A percentile compares a stretch with the other conserved stretches of the same genome.
phyloP scores from a whole-genome alignment of 1,139 yeast species.

The Starmera stellimalicola region DNA sequence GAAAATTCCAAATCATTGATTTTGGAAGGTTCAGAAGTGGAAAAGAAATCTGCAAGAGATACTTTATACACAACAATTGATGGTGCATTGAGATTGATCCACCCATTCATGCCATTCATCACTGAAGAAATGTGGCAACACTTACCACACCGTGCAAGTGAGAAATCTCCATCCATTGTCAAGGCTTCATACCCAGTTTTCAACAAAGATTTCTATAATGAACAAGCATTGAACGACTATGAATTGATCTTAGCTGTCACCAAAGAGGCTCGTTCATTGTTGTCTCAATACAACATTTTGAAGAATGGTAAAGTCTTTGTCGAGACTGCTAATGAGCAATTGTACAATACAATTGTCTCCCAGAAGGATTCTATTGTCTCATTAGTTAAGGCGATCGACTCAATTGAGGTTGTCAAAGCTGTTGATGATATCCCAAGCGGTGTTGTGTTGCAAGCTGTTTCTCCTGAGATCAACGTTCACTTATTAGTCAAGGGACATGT shows the following conservation, averaged over 20 bases:
- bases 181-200: constrained; percentile 74
- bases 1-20: constrained; percentile 93
- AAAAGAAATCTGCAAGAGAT: constrained; percentile 84
- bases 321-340: constrained; percentile 47
- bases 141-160: constrained; percentile 78
- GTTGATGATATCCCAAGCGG: constrained; percentile 68
- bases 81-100: constrained; percentile 83
- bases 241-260: constrained; percentile 80
- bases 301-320: constrained; percentile 83
- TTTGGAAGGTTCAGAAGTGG: constrained; percentile 79
- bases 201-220: constrained; percentile 50
- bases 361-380: constrained; percentile 84
- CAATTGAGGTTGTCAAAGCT: constrained; percentile 50
- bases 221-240: constrained; percentile 60
- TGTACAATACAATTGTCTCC: constrained; percentile 43
- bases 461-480: constrained; percentile 77
- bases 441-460: constrained; percentile 76
- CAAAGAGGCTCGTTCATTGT: constrained; percentile 84
- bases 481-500: constrained; percentile 90
- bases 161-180: constrained; percentile 60
- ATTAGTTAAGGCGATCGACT: constrained; percentile 82
- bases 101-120: constrained; percentile 96
- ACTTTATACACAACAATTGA: constrained; percentile 90
- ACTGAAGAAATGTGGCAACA: constrained; percentile 99
- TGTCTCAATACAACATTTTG: constrained; percentile 80